phyloP scores from a whole-genome alignment of 1,139 yeast species.

The Hemisphaericaspora lyxosophila region DNA sequence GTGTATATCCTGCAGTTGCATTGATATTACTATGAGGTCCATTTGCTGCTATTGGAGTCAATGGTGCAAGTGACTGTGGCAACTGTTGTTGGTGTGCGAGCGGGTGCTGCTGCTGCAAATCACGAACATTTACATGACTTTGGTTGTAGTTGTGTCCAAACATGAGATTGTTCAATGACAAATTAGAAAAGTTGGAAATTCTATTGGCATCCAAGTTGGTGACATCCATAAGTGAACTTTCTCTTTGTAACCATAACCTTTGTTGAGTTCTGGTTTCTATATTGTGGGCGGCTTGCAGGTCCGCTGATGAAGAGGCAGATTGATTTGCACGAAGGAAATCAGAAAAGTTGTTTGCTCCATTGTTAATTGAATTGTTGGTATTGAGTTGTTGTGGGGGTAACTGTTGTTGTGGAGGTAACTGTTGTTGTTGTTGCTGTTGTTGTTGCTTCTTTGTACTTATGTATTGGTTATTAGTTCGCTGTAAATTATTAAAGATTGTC shows the following conservation, averaged over 20 bases:
- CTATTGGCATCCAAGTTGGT: constrained; percentile 36
- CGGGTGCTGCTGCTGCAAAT: constrained; percentile 17
- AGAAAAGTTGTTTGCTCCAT: constrained; percentile 33
- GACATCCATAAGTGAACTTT: constrained; percentile 64
- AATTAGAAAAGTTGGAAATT: constrained; percentile 39
- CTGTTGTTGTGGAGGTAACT: constrained; percentile 11
- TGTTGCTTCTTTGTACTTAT: constrained; percentile 24
- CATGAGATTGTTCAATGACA: constrained; percentile 49
- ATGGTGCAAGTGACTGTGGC: constrained; percentile 10
- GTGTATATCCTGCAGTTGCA: constrained; percentile 7
- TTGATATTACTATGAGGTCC: too few relatives aligned
- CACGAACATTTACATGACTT: constrained; percentile 25
- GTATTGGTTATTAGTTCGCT: constrained; percentile 41
- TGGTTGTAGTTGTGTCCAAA: constrained; percentile 37
- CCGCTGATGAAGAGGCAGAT: constrained; percentile 13
- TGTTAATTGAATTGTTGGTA: constrained; percentile 15
- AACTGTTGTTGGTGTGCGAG: constrained; percentile 9
- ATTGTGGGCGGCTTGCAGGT: constrained; percentile 18
- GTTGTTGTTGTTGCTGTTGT: constrained; percentile 14
- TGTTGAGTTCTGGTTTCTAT: constrained; percentile 71
- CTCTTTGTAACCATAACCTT: constrained; percentile 79
- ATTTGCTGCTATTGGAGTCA: constrained; percentile 9
- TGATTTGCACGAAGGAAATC: constrained; percentile 27
- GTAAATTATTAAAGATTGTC: constrained; percentile 44
- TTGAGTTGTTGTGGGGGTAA: constrained; percentile 12